Evolutionary conservation across 169 alveolate genomes (phyloP).

Genomic region (Plasmodium gallinaceum): DNA sequence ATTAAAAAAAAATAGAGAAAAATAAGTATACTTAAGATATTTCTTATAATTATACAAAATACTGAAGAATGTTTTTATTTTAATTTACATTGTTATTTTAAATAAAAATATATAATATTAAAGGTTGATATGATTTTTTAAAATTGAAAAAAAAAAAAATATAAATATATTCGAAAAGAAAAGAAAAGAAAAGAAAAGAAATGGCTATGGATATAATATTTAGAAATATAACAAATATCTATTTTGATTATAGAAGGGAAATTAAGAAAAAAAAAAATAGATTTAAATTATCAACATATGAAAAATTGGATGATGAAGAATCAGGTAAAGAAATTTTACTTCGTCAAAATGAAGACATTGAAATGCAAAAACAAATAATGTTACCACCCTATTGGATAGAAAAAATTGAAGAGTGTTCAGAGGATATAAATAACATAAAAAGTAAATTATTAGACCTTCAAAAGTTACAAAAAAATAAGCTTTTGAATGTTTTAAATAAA

Average conservation of each 20-base stretch:
- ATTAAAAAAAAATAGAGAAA: too few species aligned
- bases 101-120: too few species aligned
- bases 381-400: constrained; percentile 83
- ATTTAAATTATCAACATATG: constrained; percentile 71
- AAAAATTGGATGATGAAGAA: constrained; percentile 57
- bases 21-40: too few species aligned
- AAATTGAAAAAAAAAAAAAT: neutral
- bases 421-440: constrained; percentile 76
- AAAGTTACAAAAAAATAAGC: constrained; percentile 78
- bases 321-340: constrained; percentile 50
- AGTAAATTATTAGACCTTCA: constrained; percentile 74
- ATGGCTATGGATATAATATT: constrained; percentile 37
- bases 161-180: too few species aligned
- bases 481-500: constrained; percentile 74
- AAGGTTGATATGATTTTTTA: too few species aligned
- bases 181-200: neutral
- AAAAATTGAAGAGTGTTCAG: constrained; percentile 78
- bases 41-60: too few species aligned
- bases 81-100: too few species aligned
- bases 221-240: constrained; percentile 68
- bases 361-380: constrained; percentile 73
- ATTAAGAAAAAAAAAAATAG: constrained; percentile 54
- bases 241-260: constrained; percentile 65
- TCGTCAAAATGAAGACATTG: constrained; percentile 36
- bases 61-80: too few species aligned